Evolutionary conservation across 2,329 filamentous ascomycete genomes (phyloP).

Genomic region (Basipetospora chlamydospora): DNA sequence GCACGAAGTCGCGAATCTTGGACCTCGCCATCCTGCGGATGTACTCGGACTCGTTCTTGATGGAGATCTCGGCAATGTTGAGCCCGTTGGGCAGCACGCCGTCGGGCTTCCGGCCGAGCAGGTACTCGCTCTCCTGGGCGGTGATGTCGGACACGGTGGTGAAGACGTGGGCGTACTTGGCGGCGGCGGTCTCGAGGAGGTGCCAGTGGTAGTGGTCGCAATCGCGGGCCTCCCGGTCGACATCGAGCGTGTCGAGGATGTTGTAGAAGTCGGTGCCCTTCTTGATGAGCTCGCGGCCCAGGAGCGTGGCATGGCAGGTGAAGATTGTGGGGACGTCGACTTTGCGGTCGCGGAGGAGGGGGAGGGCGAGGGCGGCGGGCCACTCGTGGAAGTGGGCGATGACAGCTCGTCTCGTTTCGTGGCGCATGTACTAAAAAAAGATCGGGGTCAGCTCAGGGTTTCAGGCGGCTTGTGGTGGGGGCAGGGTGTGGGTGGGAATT

Average conservation of each 20-base stretch:
- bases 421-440: not conserved
- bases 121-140: conserved; percentile 92
- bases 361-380: conserved; percentile 1
- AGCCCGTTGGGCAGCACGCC: conserved; percentile 92
- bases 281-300: conserved; percentile 1
- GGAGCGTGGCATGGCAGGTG: conserved; percentile 2
- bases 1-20: conserved; percentile 96
- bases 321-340: conserved; percentile 2
- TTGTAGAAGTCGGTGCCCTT: conserved; percentile 1
- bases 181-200: conserved; percentile 1
- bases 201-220: conserved; percentile 3
- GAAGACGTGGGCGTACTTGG: conserved; percentile 1
- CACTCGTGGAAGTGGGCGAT: conserved; percentile 5
- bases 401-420: not conserved
- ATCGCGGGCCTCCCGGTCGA: conserved; percentile 1
- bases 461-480: not conserved
- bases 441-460: no score
- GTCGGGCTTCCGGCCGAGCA: conserved; percentile 94
- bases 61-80: conserved; percentile 57
- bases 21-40: conserved; percentile 94
- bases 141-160: conserved; percentile 30
- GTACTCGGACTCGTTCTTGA: conserved; percentile 54
- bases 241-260: conserved; percentile 1
- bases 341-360: not conserved
- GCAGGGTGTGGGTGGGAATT: no score